Base-by-base conservation (phyloP, 805 yeast genomes). In the Huiozyma sinensis region DNA sequence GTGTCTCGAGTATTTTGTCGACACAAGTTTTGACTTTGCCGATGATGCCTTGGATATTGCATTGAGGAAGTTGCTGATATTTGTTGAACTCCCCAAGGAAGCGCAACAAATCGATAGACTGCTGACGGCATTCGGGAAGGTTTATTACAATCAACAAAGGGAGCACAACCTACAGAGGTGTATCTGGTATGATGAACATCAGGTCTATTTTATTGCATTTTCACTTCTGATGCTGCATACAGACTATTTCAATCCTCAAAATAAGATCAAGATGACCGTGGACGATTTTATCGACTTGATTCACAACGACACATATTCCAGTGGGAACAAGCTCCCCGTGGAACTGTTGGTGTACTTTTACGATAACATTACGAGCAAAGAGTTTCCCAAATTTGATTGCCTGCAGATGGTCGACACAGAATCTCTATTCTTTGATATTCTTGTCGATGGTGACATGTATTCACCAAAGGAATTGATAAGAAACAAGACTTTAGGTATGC, bases 31-130 rank as follows among this genome's bases (percentile, higher is more conserved):
- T 52, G 67, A 75, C 43, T 79, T 83, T 46, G 38, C 51, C 2
- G 65, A 65, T 28, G 75, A 74, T 48, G 83, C 92, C 0, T 52
- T 83, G 12, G 92, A 83, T 52, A 65, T 83, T 46, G 70, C 89
- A 0, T 58, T 83, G 42, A 63, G 89, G 36, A 74, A 72, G 50
- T 70, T 83, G 41, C 59, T 83, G 36, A 68, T 77, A 66, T 63
- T 70, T 40, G 70, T 77, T 45, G 76, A 76, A 43, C 62, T 83
- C 28, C 92, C 92, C 0, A 72, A 69, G 48, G 92, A 83, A 54
- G 67, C 86, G 0, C 90, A 83, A 56, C 89, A 83, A 54, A 83
- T 83, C 41, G 90, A 83, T 52, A 66, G 88, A 39, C 70, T 81
- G 4, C 62, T 83, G 36, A 75, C 73, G 42, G 71, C 71, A 31